These are phyloP conservation scores for Penicillium paneum DNA, from an alignment of 2,329 filamentous ascomycete species.

Conservation along the genomic window DNA sequence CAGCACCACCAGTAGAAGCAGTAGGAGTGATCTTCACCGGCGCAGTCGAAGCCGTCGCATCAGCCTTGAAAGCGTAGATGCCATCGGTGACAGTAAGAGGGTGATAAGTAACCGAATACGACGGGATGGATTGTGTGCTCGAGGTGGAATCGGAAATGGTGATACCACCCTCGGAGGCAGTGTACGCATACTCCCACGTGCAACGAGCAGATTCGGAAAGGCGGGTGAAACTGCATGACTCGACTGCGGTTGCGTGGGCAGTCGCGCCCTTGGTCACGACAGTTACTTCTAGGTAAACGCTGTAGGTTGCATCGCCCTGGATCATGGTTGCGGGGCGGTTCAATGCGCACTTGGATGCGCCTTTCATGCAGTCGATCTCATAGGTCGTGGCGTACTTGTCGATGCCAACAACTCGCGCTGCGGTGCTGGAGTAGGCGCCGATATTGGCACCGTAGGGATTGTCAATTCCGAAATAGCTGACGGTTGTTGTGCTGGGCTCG, in stretches of 20 bases:
- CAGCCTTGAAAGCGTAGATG: background rate
- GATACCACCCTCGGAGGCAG: background rate
- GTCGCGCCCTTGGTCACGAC: background rate
- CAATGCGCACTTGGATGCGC: slow-evolving; percentile 2
- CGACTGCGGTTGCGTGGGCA: background rate
- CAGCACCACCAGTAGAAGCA: slow-evolving; percentile 1
- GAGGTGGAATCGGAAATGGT: background rate
- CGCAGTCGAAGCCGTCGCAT: slow-evolving; percentile 5
- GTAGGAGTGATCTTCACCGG: background rate
- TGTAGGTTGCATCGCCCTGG: slow-evolving; percentile 11
- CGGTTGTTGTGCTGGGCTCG: slow-evolving; percentile 3
- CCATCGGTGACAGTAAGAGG: slow-evolving; percentile 6
- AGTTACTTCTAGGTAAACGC: background rate
- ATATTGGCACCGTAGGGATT: background rate
- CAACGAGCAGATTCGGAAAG: slow-evolving; percentile 10
- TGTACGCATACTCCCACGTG: background rate
- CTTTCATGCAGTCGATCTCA: background rate
- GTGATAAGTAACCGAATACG: background rate
- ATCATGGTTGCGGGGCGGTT: slow-evolving; percentile 2
- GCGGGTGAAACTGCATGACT: slow-evolving; percentile 10
- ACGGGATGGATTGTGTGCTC: background rate
- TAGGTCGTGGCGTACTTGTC: slow-evolving; percentile 10
- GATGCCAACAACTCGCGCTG: slow-evolving; percentile 1
- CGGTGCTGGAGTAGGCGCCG: slow-evolving; percentile 2
- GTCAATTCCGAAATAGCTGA: slow-evolving; percentile 5